These are phyloP conservation scores for Candida incommunis DNA, from an alignment of 805 yeast species.

Conservation along the genomic window DNA sequence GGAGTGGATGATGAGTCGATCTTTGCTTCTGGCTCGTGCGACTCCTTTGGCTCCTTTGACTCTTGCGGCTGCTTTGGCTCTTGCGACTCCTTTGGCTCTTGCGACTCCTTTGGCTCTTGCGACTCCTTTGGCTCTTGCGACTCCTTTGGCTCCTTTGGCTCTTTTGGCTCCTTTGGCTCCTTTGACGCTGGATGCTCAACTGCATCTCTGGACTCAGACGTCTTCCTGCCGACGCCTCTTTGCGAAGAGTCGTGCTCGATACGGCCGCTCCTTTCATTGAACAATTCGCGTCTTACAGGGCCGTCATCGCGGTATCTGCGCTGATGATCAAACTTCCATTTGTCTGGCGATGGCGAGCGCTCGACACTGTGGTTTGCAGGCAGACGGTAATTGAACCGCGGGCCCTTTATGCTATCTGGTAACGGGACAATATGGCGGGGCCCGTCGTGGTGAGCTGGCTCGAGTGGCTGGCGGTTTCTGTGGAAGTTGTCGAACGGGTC, in stretches of 20 bases:
- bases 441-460: neutral
- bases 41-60: neutral
- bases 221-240: neutral
- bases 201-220: neutral
- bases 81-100: neutral
- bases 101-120: neutral
- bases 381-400: neutral
- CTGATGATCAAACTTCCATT: conserved; percentile 1
- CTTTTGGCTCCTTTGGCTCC: neutral
- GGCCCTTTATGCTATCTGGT: neutral
- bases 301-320: neutral
- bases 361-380: neutral
- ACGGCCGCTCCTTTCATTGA: neutral
- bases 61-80: neutral
- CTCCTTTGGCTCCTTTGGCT: neutral
- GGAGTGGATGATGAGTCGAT: too few relatives aligned
- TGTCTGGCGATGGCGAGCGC: neutral
- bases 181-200: neutral
- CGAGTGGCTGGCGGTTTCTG: neutral
- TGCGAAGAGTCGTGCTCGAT: neutral
- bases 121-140: neutral
- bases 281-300: neutral
- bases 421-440: neutral
- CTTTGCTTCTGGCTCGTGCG: neutral
- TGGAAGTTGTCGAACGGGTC: neutral